phyloP scores from a whole-genome alignment of 75 land plant species.

The Sequoia sempervirens region DNA sequence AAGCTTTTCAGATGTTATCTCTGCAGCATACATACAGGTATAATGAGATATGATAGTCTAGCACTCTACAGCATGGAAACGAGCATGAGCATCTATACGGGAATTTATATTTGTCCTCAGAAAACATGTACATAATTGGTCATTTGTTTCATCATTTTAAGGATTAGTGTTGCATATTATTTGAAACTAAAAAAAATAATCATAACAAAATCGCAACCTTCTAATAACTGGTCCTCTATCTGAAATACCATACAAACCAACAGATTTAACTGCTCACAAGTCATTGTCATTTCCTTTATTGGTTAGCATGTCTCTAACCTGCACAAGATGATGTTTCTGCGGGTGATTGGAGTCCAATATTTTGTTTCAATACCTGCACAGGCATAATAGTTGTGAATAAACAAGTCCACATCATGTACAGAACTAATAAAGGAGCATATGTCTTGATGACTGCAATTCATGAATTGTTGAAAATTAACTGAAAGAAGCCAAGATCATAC shows the following conservation, averaged over 20 bases:
- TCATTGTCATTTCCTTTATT: not conserved
- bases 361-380: conserved; percentile 74
- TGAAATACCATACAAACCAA: conserved; percentile 3
- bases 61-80: not conserved
- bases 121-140: not conserved
- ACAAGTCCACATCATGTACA: not conserved
- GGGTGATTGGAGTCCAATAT: conserved; percentile 64
- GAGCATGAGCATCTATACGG: not conserved
- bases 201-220: not conserved
- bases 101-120: not conserved
- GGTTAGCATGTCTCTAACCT: conserved; percentile 24
- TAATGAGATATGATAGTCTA: conserved; percentile 1
- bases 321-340: conserved; percentile 17
- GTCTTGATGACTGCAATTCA: not conserved
- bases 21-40: conserved; percentile 25
- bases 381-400: not conserved
- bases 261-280: not conserved
- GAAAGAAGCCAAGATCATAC: not conserved
- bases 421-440: not conserved
- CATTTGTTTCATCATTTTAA: not conserved
- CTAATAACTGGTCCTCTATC: not conserved
- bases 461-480: not conserved
- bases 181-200: not conserved
- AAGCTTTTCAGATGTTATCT: conserved; percentile 60
- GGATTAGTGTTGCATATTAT: not conserved